Base-by-base conservation (phyloP, 768 basidiomycete genomes). In the Trametopsis cervina region DNA sequence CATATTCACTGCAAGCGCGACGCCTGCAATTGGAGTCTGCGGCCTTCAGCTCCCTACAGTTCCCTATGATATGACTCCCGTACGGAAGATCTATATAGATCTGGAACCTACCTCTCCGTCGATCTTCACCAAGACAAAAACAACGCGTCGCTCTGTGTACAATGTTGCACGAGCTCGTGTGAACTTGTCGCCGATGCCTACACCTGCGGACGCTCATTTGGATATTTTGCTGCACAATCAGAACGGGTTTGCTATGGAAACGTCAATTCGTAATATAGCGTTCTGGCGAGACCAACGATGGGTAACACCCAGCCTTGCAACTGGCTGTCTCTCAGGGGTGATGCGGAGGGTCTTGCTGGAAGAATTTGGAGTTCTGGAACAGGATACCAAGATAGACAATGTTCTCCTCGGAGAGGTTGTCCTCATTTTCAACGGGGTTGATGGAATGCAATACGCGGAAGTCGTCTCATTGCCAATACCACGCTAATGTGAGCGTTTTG, bases 321-420 rank as follows among this genome's bases (percentile, higher is more conserved):
- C 76, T 17, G 87, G 88, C 17, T 88, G 88, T 57, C 73, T 90
- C n/a, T 66, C 75, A 3, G 89, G 88, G 15, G 80, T 86, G 27
- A 67, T 81, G 54, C 73, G 89, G 15, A 72, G 82, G 25, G 85
- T 78, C 77, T 64, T 91, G 6, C 66, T 91, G 17, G 77, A 81
- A 50, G 71, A 79, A 36, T 72, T 69, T 18, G 70, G 70, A 4
- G 72, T 89, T 29, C 57, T 64, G 6, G 83, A 85, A 10, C 63
- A 66, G 17, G 59, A 65, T 17, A 52, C 87, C 45, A 71, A 60
- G 11, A 69, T 64, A 51, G 66, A 69, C 20, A 63, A 58, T 40
- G 62, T 86, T 21, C 54, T 61, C 40, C 59, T 71, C 12, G 78
- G 79, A n/a, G 85, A 88, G 54, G 75, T 68, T 67, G 76, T 85